phyloP scores from a whole-genome alignment of 768 basidiomycete species.

The Nidula microcarpa region DNA sequence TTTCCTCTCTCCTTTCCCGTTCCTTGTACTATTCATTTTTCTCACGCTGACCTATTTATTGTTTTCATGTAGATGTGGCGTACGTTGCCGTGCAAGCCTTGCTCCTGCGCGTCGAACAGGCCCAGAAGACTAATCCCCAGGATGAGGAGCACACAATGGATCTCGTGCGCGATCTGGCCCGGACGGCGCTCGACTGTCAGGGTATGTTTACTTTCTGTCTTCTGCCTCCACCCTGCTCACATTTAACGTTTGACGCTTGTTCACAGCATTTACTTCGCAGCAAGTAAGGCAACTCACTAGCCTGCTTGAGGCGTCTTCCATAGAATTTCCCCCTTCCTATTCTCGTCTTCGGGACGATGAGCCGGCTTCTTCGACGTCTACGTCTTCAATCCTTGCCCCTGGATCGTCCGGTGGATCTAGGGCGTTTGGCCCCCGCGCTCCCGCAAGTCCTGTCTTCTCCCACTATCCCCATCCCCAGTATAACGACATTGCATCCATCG shows the following conservation, averaged over 20 bases:
- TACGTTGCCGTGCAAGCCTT: slow-evolving; percentile 54
- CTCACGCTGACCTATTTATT: slow-evolving; percentile 4
- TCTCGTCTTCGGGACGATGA: too few relatives aligned
- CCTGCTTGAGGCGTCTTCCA: background rate
- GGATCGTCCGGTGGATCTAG: too few relatives aligned
- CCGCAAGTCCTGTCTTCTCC: slow-evolving; percentile 11
- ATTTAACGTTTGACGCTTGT: background rate
- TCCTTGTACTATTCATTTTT: background rate
- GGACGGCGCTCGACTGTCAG: slow-evolving; percentile 52
- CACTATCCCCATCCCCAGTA: slow-evolving; percentile 21
- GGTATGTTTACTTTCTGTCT: slow-evolving; percentile 31
- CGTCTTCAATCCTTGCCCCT: too few relatives aligned
- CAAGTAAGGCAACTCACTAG: slow-evolving; percentile 30
- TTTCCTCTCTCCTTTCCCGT: background rate
- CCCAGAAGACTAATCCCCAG: slow-evolving; percentile 26
- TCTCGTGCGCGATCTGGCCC: slow-evolving; percentile 38
- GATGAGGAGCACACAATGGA: slow-evolving; percentile 34
- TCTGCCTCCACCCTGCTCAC: background rate
- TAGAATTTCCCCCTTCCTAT: background rate
- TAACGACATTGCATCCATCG: slow-evolving; percentile 1
- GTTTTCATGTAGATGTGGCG: slow-evolving; percentile 27
- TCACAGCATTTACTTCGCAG: slow-evolving; percentile 59
- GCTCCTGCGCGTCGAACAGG: slow-evolving; percentile 39
- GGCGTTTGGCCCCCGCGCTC: too few relatives aligned
- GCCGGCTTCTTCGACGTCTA: too few relatives aligned